Evolutionary conservation across 371 early-diverging fungal genomes (phyloP).

Genomic region (Haplosporangium sp.): DNA sequence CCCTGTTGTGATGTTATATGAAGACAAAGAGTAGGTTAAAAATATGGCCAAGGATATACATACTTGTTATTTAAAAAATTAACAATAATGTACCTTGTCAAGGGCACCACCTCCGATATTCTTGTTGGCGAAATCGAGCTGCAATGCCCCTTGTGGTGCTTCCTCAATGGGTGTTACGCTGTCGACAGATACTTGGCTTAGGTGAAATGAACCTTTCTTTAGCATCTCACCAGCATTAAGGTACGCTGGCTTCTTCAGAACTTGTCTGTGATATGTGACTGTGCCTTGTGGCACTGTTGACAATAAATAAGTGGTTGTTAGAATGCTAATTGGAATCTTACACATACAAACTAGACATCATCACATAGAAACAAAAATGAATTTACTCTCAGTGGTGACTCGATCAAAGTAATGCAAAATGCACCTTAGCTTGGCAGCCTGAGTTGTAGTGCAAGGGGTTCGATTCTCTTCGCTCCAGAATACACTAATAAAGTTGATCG

Average conservation of each 20-base stretch:
- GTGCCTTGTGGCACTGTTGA: conserved; percentile 57
- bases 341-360: neutral
- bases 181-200: conserved; percentile 58
- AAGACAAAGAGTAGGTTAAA: neutral
- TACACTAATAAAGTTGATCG: conserved; percentile 60
- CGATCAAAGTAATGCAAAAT: conserved; percentile 63
- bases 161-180: conserved; percentile 43
- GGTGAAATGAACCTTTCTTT: conserved; percentile 13
- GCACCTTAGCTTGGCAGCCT: conserved; percentile 59
- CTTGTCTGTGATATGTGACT: conserved; percentile 62
- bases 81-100: conserved; percentile 31
- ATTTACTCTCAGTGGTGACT: conserved; percentile 54
- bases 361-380: no score
- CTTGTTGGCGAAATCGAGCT: conserved; percentile 70
- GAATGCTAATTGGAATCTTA: neutral
- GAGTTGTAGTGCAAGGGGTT: conserved; percentile 33
- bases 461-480: conserved; percentile 43
- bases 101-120: conserved; percentile 64
- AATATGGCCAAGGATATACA: neutral
- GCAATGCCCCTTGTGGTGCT: conserved; percentile 46
- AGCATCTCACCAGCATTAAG: conserved; percentile 18
- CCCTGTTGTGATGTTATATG: conserved; percentile 45
- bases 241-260: conserved; percentile 57
- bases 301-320: neutral
- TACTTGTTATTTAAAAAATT: conserved; percentile 2